These are phyloP conservation scores for Tulasnella sp. DNA, from an alignment of 768 basidiomycete species.

Conservation along the genomic window DNA sequence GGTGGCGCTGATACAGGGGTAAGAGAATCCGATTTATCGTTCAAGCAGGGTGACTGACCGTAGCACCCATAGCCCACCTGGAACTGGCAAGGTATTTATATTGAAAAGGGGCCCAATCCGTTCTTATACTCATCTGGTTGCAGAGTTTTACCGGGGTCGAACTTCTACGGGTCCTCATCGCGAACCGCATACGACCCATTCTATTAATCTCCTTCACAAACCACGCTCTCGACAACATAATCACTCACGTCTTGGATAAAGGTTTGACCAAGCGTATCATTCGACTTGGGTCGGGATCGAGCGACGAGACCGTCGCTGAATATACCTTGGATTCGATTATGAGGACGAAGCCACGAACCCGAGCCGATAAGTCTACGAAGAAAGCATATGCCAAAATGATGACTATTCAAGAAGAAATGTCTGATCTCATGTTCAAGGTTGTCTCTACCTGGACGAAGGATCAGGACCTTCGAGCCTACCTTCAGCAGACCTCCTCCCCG, in stretches of 20 bases:
- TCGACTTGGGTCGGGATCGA: conserved; percentile 53
- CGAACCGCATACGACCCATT: conserved; percentile 52
- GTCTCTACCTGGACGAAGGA: conserved; percentile 38
- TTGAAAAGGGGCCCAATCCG: too few relatives aligned
- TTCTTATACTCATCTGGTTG: background rate
- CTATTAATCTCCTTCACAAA: conserved; percentile 66
- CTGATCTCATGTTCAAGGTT: conserved; percentile 44
- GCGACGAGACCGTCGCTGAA: conserved; percentile 28
- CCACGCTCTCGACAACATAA: conserved; percentile 72
- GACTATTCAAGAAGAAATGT: conserved; percentile 46
- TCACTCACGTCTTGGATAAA: conserved; percentile 60
- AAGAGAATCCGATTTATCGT: conserved; percentile 2
- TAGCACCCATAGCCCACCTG: conserved; percentile 62
- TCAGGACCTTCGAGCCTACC: conserved; percentile 41
- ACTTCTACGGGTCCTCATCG: conserved; percentile 60
- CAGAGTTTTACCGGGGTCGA: conserved; percentile 69
- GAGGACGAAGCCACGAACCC: background rate
- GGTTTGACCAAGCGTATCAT: conserved; percentile 60
- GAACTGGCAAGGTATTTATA: conserved; percentile 67
- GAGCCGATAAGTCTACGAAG: conserved; percentile 36
- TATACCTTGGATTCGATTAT: background rate
- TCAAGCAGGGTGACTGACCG: conserved; percentile 44
- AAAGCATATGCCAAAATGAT: conserved; percentile 43
- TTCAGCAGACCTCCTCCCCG: conserved; percentile 47
- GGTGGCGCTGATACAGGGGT: conserved; percentile 33